phyloP scores from a whole-genome alignment of 2,329 filamentous ascomycete genomes.

The Neonectria ditissima region DNA sequence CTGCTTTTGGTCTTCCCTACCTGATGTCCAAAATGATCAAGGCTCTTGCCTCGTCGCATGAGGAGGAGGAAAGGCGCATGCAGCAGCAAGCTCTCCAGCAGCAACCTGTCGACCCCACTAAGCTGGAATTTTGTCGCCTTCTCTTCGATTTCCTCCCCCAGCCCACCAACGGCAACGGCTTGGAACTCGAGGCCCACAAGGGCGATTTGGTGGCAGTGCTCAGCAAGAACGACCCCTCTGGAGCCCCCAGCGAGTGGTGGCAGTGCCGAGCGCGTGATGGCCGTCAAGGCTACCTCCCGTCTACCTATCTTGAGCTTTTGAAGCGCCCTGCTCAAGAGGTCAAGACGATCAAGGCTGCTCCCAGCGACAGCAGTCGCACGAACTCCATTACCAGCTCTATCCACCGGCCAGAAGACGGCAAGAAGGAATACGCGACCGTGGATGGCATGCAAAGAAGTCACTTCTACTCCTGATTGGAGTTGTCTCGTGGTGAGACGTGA shows the following conservation, averaged over 20 bases:
- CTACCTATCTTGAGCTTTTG: constrained; percentile 86
- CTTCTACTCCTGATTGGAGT: constrained; percentile 62
- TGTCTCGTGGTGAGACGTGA: neutral
- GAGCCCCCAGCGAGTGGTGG: constrained; percentile 97
- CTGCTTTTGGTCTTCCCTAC: constrained; percentile 95
- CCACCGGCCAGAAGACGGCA: constrained; percentile 54
- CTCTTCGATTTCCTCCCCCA: constrained; percentile 95
- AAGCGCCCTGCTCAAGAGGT: constrained; percentile 63
- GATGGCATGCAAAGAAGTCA: constrained; percentile 70
- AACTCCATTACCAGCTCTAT: constrained; percentile 63
- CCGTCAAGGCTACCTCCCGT: constrained; percentile 89
- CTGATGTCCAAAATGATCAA: constrained; percentile 97
- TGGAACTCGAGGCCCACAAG: constrained; percentile 93
- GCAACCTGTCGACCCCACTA: constrained; percentile 81
- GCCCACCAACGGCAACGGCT: constrained; percentile 66
- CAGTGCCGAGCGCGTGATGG: constrained; percentile 91
- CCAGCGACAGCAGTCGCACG: constrained; percentile 60
- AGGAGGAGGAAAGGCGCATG: constrained; percentile 78
- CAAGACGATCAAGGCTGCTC: constrained; percentile 64
- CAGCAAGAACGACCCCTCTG: constrained; percentile 90
- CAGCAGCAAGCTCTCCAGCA: constrained; percentile 63
- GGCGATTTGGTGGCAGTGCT: constrained; percentile 95
- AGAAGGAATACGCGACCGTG: constrained; percentile 64
- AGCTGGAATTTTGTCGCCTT: constrained; percentile 96
- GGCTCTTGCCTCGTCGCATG: constrained; percentile 83